phyloP scores from a whole-genome alignment of 352 stramenopile species.

The Phytophthora multivora region DNA sequence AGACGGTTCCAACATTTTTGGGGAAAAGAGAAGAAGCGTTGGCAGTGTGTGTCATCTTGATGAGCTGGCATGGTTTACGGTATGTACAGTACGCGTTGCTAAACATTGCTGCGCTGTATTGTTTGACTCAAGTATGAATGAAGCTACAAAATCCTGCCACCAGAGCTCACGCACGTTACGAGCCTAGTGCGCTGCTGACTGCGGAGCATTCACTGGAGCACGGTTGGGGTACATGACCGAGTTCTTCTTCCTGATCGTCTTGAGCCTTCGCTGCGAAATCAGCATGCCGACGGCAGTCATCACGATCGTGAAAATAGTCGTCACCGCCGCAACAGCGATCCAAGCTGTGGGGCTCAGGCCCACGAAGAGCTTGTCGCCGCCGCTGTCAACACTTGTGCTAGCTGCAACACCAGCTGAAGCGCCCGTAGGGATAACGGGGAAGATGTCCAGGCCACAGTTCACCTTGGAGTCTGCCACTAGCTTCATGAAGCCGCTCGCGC shows the following conservation, averaged over 20 bases:
- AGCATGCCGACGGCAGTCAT: constrained; percentile 56
- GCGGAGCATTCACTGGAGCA: constrained; percentile 22
- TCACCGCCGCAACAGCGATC: constrained; percentile 61
- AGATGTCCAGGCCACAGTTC: constrained; percentile 84
- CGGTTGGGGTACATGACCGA: constrained; percentile 42
- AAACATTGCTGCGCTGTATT: background rate
- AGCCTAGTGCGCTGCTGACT: constrained; percentile 10
- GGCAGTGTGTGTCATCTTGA: background rate
- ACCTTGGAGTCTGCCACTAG: constrained; percentile 69
- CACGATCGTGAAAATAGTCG: constrained; percentile 57
- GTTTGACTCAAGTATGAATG: background rate
- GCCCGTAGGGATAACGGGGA: constrained; percentile 71
- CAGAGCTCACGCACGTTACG: background rate
- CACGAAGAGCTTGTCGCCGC: constrained; percentile 65
- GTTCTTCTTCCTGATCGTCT: constrained; percentile 57
- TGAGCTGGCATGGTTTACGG: background rate
- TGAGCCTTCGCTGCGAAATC: constrained; percentile 45
- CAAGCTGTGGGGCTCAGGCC: constrained; percentile 55
- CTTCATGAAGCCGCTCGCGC: constrained; percentile 67
- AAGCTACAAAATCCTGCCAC: constrained; percentile 1
- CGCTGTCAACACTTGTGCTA: constrained; percentile 57
- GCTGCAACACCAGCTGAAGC: constrained; percentile 48
- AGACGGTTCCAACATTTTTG: background rate
- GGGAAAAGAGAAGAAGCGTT: background rate
- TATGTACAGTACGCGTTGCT: background rate